Evolutionary conservation across 2,329 filamentous ascomycete genomes (phyloP), one percentile per base, ranked within the genome.

Genomic region (Zasmidium angulare): DNA sequence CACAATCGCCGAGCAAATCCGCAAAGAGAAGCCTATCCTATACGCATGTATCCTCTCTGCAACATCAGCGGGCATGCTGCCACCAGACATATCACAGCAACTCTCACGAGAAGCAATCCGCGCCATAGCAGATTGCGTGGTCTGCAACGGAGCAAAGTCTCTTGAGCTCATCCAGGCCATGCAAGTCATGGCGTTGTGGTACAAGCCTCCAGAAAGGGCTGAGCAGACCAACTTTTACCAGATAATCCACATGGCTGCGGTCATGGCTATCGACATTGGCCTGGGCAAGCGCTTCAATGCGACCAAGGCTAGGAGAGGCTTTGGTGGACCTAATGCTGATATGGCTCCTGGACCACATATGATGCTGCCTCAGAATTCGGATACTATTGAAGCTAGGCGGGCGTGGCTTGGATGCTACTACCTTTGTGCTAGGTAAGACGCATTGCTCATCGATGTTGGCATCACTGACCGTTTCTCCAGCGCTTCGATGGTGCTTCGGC

Each of bases 211-310:
- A 0, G 87, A 93, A 65, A 84, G 89, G 67, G 90, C 90, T 60
- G 90, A 96, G 69, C 89, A 95, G 75, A 85, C 93, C 69, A 95
- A 95, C 71, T 96, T 95, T 73, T 96, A 95, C 76, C 90, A 93
- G 77, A 83, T 95, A 65, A 86, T 91, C 49, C 90, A 96, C 72
- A 86, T 91, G 70, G 89, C 89, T 1, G 88, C 88, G 50, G 84
- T 91, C 66, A 90, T 96, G 87, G 89, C 88, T 23, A 86, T 96
- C 56, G 91, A 96, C 67, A 83, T 96, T 31, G 91, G 91, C 0
- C 83, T 96, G 6, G 89, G 88, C 17, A 83, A 84, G 63, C 79
- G 81, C 64, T 73, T 74, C 62, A 70, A 78, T 66, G n/a, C 77
- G 63, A 72, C 20, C 63, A 73, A 68, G 58, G 68, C 68, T 17